Percentiles rank a stretch among this genome's conserved stretches.
Conservation (phyloP, 1,284 basidiomycete species). For the Golubevia pallescens region DNA sequence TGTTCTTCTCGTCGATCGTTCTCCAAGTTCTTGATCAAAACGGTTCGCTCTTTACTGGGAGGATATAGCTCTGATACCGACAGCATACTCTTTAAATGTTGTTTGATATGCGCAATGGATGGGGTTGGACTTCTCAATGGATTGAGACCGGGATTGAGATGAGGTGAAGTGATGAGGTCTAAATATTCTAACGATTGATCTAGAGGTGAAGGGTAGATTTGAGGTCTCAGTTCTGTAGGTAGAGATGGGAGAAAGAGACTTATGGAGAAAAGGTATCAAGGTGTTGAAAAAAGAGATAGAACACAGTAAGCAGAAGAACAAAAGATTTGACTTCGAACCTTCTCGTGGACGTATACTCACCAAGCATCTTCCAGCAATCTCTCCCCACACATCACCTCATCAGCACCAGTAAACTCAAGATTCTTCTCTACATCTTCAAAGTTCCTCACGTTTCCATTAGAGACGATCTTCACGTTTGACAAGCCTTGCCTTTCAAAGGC, state of each 20-base stretch:
- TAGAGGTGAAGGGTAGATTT: too few species aligned
- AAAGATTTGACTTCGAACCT: too few species aligned
- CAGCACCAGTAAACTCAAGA: conserved; percentile 70
- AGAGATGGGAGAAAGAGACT: too few species aligned
- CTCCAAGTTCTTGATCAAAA: neutral
- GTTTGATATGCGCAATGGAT: neutral
- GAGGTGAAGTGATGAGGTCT: neutral
- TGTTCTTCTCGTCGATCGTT: neutral
- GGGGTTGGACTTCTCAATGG: neutral
- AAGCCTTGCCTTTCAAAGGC: conserved; percentile 52
- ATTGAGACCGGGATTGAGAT: neutral
- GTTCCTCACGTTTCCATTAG: conserved; percentile 76
- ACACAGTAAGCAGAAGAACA: too few species aligned
- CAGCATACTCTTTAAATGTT: neutral
- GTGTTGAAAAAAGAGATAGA: too few species aligned
- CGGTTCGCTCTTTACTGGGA: neutral
- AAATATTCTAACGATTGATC: too few species aligned
- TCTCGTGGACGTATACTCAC: too few species aligned
- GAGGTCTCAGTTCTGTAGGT: too few species aligned
- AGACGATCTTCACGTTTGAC: conserved; percentile 71
- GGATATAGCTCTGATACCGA: neutral
- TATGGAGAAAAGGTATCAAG: too few species aligned
- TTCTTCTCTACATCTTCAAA: conserved; percentile 71
- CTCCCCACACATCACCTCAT: conserved; percentile 80
- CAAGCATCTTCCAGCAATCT: conserved; percentile 74